Evolutionary conservation across 805 yeast genomes (phyloP), one percentile per base, ranked within the genome.

Genomic region (Metschnikowia santaceciliae): DNA sequence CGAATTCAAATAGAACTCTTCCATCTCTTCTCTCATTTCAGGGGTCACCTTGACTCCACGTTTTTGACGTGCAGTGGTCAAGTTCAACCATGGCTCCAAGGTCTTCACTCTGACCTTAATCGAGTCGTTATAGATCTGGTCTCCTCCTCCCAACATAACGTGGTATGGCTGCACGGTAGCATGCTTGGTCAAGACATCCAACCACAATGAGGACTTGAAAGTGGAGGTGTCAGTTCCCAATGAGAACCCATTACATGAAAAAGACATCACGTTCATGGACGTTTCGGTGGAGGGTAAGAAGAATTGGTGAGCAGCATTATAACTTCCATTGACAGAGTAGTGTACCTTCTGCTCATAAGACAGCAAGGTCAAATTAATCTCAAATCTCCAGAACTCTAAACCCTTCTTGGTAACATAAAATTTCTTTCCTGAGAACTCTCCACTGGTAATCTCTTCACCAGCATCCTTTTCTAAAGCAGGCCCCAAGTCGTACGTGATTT

Each of bases 141-240:
- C 99, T 32, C 99, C 99, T 47, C 98, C 98, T 30, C 98, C 98
- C 30, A 94, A 73, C 96, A 92, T 91, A 4, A 90, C 97, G 66
- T 92, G 97, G 68, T 89, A 89, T 37, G 79, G 80, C 37, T 76
- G 72, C 6, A 66, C 59, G 2, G 52, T 47, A 15, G 72, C 66
- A 62, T 92, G 97, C 53, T 81, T 80, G 26, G 77, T 72, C 58
- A 91, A 60, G 3, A 92, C 95, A 63, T 94, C 97, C 37, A 72
- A 76, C 98, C 98, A 92, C 55, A 94, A 68, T 2, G 88, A 84
- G 7, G 91, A 88, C 52, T 83, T 81, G 69, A 83, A 94, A 4
- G 67, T 66, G 0, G 71, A 61, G 1, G 96, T 83, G 49, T 84
- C 86, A 0, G 88, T 85, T 3, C 78, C 78, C 46, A 88, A 64